These are phyloP conservation scores for Elymus sibiricus DNA, from an alignment of 176 grass and related monocot species.

Conservation along the genomic window DNA sequence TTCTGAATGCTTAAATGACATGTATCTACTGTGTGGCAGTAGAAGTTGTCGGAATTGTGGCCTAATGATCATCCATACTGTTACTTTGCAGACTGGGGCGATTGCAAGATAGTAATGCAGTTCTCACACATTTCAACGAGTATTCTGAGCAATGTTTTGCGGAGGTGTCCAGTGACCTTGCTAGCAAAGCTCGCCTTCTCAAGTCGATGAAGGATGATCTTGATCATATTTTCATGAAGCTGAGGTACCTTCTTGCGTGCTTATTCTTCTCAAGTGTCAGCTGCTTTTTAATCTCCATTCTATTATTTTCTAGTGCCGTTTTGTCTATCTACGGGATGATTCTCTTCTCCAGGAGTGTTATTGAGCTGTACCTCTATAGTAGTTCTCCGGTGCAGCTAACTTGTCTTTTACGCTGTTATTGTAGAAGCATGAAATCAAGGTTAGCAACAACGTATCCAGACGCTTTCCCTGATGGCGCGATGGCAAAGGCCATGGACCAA, in stretches of 20 bases:
- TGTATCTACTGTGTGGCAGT: not conserved
- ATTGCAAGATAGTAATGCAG: conserved; percentile 89
- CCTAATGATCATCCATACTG: not conserved
- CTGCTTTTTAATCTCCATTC: not conserved
- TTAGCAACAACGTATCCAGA: conserved; percentile 83
- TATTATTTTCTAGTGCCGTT: not conserved
- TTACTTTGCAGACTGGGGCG: conserved; percentile 55
- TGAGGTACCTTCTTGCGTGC: conserved; percentile 37
- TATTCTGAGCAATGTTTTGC: conserved; percentile 79
- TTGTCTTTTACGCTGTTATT: not conserved
- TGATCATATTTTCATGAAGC: conserved; percentile 75
- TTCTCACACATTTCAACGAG: conserved; percentile 85
- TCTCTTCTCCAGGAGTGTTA: not conserved
- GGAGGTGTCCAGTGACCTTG: conserved; percentile 78
- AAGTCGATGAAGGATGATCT: conserved; percentile 87
- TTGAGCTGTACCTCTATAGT: not conserved
- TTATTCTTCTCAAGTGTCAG: not conserved
- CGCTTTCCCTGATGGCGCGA: conserved; percentile 65
- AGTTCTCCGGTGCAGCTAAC: not conserved
- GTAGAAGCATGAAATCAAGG: conserved; percentile 79
- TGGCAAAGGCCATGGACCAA: conserved; percentile 55
- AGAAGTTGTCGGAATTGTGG: not conserved
- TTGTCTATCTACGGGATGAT: not conserved
- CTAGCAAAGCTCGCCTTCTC: conserved; percentile 66
- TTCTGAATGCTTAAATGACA: not conserved